Evolutionary conservation across 805 yeast species (phyloP), one percentile per base, ranked within the genome.

Genomic region (Pichia phayaonensis): DNA sequence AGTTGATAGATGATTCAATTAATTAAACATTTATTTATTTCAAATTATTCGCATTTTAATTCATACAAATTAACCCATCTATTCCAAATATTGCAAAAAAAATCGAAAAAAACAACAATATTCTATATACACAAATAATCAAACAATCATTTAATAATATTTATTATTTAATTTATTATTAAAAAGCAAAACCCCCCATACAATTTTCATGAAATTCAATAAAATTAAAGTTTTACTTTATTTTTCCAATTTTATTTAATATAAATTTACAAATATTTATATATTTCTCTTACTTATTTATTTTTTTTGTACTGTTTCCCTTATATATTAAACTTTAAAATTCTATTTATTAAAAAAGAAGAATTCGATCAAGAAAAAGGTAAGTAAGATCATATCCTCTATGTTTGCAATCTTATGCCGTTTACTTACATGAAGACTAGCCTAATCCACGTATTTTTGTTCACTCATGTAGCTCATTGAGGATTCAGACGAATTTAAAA

Each of bases 1-100:
- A 71, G 96, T 88, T 61, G 96, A 88, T 73, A 90, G 96, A 73
- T 87, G 74, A 66, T 26, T 39, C 20, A 26, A 20, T 40, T 5
- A 26, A n/a, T n/a, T 18, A 42, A 22, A 8, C 29, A 38, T 31
- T 23, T 40, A 40, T 40, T 22, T 40, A 40, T 40, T 40, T 21
- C 26, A 22, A 40, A 23, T 40, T 40, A 21, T 22, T 22, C 26
- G 23, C 42, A 40, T 22, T 40, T 21, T 21, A 40, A 12, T 34
- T 34, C 38, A 3, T 34, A 34, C n/a, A 34, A 16, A n/a, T 34
- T 34, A 29, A n/a, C n/a, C 4, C 38, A 23, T 34, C 38, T 20
- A 20, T 31, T 38, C 18, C 40, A 16, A 11, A 46, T 40, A 26
- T 8, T 27, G 29, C 13, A n/a, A 16, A 23, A 26, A 42, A 18